Evolutionary conservation across 495 filamentous ascomycete genomes (phyloP).

Genomic region (Opeltia flavorubescens): DNA sequence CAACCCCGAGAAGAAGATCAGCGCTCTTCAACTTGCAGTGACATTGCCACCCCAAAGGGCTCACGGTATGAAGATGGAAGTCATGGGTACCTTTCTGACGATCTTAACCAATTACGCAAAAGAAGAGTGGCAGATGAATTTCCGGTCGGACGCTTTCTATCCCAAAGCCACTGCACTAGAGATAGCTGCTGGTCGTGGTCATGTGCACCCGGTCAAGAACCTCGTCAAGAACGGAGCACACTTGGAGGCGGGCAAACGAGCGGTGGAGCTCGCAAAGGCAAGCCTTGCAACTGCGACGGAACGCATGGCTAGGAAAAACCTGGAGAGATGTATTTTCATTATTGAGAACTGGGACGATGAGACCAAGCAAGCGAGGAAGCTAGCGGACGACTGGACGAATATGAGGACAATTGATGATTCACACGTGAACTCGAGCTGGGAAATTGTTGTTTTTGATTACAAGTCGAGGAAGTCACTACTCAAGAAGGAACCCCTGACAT

Average conservation of each 20-base stretch:
- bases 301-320: conserved; percentile 11
- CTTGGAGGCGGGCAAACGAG: conserved; percentile 3
- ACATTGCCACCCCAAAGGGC: conserved; percentile 6
- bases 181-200: conserved; percentile 14
- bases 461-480: neutral
- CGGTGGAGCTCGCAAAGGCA: conserved; percentile 1
- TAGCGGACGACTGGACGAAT: conserved; percentile 18
- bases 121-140: conserved; percentile 10
- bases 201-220: conserved; percentile 17
- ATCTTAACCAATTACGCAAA: conserved; percentile 8
- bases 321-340: conserved; percentile 16
- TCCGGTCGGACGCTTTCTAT: conserved; percentile 15
- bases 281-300: conserved; percentile 4
- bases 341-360: conserved; percentile 17
- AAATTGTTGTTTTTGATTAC: conserved; percentile 11
- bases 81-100: conserved; percentile 13
- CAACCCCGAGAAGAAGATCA: conserved; percentile 13
- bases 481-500: conserved; percentile 10
- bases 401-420: conserved; percentile 16
- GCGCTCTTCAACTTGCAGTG: conserved; percentile 14
- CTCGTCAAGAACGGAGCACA: conserved; percentile 15
- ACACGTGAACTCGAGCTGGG: conserved; percentile 13
- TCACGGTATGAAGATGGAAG: conserved; percentile 18
- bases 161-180: conserved; percentile 14
- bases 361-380: conserved; percentile 3